A percentile compares a stretch with the other conserved stretches of the same genome.
Conservation (phyloP, 345 rosid genomes). For the Nasturtium officinale region DNA sequence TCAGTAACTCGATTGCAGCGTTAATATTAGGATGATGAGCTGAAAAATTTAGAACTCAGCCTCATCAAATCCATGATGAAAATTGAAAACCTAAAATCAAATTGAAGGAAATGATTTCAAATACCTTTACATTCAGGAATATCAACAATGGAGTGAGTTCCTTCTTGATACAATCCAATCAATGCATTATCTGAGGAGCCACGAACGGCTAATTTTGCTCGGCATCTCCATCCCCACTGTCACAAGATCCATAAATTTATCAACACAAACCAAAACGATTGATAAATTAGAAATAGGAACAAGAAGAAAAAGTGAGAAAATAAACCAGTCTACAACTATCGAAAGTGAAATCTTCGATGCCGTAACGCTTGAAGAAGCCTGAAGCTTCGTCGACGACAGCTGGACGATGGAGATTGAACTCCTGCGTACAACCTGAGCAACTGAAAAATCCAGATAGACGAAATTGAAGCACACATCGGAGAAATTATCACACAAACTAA, state of each 20-base stretch:
- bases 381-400: slow-evolving; percentile 68
- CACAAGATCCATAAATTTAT: neutral
- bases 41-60: slow-evolving; percentile 44
- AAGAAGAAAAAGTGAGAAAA: neutral
- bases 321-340: slow-evolving; percentile 77
- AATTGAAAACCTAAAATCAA: neutral
- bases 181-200: slow-evolving; percentile 65
- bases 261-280: slow-evolving; percentile 14
- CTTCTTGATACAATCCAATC: slow-evolving; percentile 87
- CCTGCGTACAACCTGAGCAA: slow-evolving; percentile 95
- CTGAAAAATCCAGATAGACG: slow-evolving; percentile 44
- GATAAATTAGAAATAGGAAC: neutral
- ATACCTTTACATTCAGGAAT: slow-evolving; percentile 86
- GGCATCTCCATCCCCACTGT: slow-evolving; percentile 95
- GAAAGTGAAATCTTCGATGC: slow-evolving; percentile 80
- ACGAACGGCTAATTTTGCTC: slow-evolving; percentile 92
- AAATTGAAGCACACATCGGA: neutral
- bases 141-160: slow-evolving; percentile 81
- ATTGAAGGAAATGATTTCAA: neutral
- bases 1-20: slow-evolving; percentile 75
- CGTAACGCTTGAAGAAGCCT: slow-evolving; percentile 62
- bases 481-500: neutral
- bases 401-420: slow-evolving; percentile 83
- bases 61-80: neutral
- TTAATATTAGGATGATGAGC: slow-evolving; percentile 93